Conservation (phyloP, 2,329 filamentous ascomycete genomes). For the Epichloe sp. region DNA sequence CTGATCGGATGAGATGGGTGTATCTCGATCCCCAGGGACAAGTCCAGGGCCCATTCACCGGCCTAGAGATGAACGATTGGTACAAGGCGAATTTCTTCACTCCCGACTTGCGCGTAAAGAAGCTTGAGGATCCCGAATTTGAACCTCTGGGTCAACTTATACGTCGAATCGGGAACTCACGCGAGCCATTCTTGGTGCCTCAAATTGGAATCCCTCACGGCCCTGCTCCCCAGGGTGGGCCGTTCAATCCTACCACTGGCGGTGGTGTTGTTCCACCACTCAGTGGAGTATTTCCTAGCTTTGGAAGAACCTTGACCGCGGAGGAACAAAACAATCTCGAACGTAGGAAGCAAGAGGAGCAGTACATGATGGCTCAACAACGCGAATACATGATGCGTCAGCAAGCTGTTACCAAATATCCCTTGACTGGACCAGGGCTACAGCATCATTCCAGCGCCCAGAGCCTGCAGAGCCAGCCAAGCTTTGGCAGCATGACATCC, state of each 20-base stretch:
- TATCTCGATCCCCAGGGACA: conserved; percentile 91
- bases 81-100: conserved; percentile 98
- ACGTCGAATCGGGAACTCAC: conserved; percentile 87
- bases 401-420: conserved; percentile 63
- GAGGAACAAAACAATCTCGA: conserved; percentile 97
- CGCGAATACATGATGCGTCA: conserved; percentile 86
- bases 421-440: conserved; percentile 42
- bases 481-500: conserved; percentile 89
- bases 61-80: conserved; percentile 99
- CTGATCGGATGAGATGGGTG: conserved; percentile 96
- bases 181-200: conserved; percentile 93
- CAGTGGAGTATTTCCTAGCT: conserved; percentile 86
- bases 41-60: conserved; percentile 88
- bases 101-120: conserved; percentile 85
- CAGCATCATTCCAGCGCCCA: conserved; percentile 94
- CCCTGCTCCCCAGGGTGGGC: conserved; percentile 41
- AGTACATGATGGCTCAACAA: conserved; percentile 91
- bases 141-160: conserved; percentile 93
- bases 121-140: conserved; percentile 84
- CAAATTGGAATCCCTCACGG: conserved; percentile 95
- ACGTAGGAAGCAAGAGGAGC: conserved; percentile 92
- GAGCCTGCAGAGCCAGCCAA: conserved; percentile 92
- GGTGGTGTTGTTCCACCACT: conserved; percentile 73
- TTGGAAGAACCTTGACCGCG: conserved; percentile 88
- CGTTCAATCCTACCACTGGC: conserved; percentile 34